Percentiles rank a stretch among this genome's conserved stretches.
Conservation (phyloP, 352 stramenopile species). For the Salisapilia sapeloensis region DNA sequence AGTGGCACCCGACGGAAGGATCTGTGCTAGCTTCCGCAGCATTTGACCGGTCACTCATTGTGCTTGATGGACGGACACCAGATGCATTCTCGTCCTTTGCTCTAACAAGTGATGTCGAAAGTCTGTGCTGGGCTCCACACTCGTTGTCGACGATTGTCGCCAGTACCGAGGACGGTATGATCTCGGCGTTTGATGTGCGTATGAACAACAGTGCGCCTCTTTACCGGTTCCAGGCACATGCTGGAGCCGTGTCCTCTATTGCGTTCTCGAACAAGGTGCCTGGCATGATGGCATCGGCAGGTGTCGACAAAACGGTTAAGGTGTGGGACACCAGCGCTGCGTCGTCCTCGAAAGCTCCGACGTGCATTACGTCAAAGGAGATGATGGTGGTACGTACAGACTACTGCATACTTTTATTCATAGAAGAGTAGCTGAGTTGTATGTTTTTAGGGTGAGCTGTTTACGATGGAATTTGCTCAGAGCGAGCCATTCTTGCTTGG, state of each 20-base stretch:
- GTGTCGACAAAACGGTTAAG: slow-evolving; percentile 96
- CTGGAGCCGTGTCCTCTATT: slow-evolving; percentile 70
- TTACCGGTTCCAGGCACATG: slow-evolving; percentile 87
- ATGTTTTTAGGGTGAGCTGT: slow-evolving; percentile 64
- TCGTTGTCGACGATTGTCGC: slow-evolving; percentile 86
- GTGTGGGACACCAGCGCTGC: slow-evolving; percentile 89
- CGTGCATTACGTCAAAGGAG: slow-evolving; percentile 80
- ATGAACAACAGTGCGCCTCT: slow-evolving; percentile 85
- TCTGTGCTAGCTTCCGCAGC: slow-evolving; percentile 91
- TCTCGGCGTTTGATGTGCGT: slow-evolving; percentile 91
- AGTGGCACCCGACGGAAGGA: slow-evolving; percentile 93
- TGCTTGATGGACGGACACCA: slow-evolving; percentile 86
- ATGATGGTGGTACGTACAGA: slow-evolving; percentile 79
- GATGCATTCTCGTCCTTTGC: slow-evolving; percentile 69
- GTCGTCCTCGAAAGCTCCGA: too few relatives aligned
- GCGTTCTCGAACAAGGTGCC: slow-evolving; percentile 75
- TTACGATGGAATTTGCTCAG: slow-evolving; percentile 81
- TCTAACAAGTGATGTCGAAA: slow-evolving; percentile 81
- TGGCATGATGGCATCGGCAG: slow-evolving; percentile 90
- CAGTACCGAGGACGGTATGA: slow-evolving; percentile 88
- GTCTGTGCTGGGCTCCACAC: slow-evolving; percentile 88
- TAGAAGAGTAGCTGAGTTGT: slow-evolving; percentile 1
- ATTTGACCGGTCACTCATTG: slow-evolving; percentile 89
- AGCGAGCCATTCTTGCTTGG: slow-evolving; percentile 81
- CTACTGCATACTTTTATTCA: neutral